These are phyloP conservation scores for Tuber calosporum DNA, from an alignment of 495 filamentous ascomycete species.

Conservation along the genomic window DNA sequence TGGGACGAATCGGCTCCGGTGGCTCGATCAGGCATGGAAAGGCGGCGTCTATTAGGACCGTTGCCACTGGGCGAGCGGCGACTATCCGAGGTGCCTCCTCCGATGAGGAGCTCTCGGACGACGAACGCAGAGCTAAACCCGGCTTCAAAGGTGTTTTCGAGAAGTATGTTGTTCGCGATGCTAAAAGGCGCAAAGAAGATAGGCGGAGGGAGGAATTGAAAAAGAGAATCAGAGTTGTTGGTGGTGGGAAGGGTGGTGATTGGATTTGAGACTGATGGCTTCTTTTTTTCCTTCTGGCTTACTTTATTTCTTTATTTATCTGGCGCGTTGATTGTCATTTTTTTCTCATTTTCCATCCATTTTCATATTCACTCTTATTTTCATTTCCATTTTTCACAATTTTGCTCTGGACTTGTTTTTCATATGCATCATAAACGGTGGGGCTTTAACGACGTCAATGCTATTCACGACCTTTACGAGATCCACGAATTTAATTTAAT, in stretches of 20 bases:
- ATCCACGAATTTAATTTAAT: background rate
- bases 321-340: background rate
- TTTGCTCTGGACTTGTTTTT: background rate
- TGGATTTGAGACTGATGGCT: slow-evolving; percentile 1
- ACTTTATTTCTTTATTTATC: slow-evolving; percentile 4
- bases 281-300: slow-evolving; percentile 1
- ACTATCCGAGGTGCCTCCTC: slow-evolving; percentile 7
- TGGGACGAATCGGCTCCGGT: slow-evolving; percentile 11
- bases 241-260: slow-evolving; percentile 5
- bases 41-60: slow-evolving; percentile 16
- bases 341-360: background rate
- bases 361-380: slow-evolving; percentile 2
- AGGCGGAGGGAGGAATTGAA: slow-evolving; percentile 26
- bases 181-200: slow-evolving; percentile 21
- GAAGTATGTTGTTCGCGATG: slow-evolving; percentile 23
- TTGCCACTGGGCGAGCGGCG: slow-evolving; percentile 10
- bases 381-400: too few relatives aligned
- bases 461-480: slow-evolving; percentile 1
- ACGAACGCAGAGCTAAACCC: background rate
- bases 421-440: slow-evolving; percentile 4
- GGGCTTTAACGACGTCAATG: slow-evolving; percentile 1
- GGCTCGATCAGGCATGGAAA: slow-evolving; percentile 19
- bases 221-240: slow-evolving; percentile 24
- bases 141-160: slow-evolving; percentile 31
- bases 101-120: background rate